These are phyloP conservation scores for Adiantum capillusveneris DNA, from an alignment of 75 land plant species.

Conservation along the genomic window DNA sequence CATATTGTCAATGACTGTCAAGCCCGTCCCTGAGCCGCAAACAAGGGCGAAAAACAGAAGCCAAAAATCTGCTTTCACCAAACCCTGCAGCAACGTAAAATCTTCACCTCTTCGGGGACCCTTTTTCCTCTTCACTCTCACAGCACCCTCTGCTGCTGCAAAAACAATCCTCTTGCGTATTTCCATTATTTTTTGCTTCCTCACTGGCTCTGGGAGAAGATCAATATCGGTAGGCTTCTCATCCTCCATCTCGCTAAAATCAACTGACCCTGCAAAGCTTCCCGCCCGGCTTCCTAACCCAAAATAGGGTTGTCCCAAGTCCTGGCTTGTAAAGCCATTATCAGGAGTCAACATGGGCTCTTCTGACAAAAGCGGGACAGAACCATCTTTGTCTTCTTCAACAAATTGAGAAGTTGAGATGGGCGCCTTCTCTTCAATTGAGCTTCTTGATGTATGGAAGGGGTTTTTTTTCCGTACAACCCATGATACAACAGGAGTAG, in stretches of 20 bases:
- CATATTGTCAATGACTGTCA: slow-evolving; percentile 43
- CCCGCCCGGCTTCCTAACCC: background rate
- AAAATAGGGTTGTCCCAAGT: background rate
- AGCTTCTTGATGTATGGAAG: background rate
- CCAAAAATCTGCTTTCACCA: slow-evolving; percentile 51
- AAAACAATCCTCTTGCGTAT: slow-evolving; percentile 13
- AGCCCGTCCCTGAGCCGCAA: slow-evolving; percentile 39
- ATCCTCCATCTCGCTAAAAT: slow-evolving; percentile 41
- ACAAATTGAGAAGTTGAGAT: slow-evolving; percentile 3
- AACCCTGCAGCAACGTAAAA: slow-evolving; percentile 37
- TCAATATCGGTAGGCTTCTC: slow-evolving; percentile 23
- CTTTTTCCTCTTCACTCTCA: slow-evolving; percentile 28
- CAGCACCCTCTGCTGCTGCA: slow-evolving; percentile 42
- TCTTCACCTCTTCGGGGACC: slow-evolving; percentile 48
- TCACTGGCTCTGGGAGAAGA: slow-evolving; percentile 15
- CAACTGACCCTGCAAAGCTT: slow-evolving; percentile 7
- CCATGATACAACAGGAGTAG: slow-evolving; percentile 5
- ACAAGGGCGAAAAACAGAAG: slow-evolving; percentile 32
- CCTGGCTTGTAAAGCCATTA: background rate
- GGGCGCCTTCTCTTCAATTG: slow-evolving; percentile 3
- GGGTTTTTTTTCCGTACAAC: background rate
- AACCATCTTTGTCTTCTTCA: background rate
- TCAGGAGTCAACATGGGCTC: background rate
- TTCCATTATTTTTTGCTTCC: slow-evolving; percentile 7
- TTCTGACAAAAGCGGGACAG: slow-evolving; percentile 3